Base-by-base conservation (phyloP, 495 filamentous ascomycete species). In the Penicillium pancosmium region DNA sequence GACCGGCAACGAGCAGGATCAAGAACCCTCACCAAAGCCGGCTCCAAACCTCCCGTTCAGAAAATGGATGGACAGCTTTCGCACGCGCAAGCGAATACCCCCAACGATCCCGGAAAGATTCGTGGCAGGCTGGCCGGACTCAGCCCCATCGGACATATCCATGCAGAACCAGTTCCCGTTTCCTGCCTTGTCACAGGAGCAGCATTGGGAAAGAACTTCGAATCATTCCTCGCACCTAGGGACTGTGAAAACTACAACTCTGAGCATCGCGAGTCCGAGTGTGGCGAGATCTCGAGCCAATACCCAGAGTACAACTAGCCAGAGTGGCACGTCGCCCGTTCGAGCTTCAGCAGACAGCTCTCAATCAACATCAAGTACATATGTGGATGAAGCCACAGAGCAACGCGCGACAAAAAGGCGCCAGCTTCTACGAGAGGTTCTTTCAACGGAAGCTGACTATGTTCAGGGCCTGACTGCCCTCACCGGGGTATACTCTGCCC, bases 391-490 rank as follows among this genome's bases (percentile, higher is more conserved):
- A 55, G 87, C 78, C n/a, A 87, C 88, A 23, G 83, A 83, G 44
- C 82, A 83, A 52, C 81, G 94, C 21, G 81, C 91, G 12, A 65
- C 88, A 41, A 88, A 92, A 63, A 82, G 94, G 52, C 86, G 90
- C 10, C 84, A 84, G 55, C 86, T 93, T 18, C 68, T 98, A 41
- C 89, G 91, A 62, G 94, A 98, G 70, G 75, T 98, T 18, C 81
- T 97, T 52, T 81, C 72, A 44, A 93, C 92, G 0, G 94, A 98
- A 72, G 88, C 93, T 66, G 87, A 90, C 62, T 98, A 98, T 73
- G 84, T 97, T 55, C 85, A 84, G 16, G 93, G 96, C 60, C 71
- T 98, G 52, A 91, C 90, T 64, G 89, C 93, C 51, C 78, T 98
- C 56, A 85, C 88, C 64, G 91, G 93, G 68, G 94, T 96, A 76